Conservation (phyloP, 139 green algal species). For the Chlamydomonas incerta region DNA sequence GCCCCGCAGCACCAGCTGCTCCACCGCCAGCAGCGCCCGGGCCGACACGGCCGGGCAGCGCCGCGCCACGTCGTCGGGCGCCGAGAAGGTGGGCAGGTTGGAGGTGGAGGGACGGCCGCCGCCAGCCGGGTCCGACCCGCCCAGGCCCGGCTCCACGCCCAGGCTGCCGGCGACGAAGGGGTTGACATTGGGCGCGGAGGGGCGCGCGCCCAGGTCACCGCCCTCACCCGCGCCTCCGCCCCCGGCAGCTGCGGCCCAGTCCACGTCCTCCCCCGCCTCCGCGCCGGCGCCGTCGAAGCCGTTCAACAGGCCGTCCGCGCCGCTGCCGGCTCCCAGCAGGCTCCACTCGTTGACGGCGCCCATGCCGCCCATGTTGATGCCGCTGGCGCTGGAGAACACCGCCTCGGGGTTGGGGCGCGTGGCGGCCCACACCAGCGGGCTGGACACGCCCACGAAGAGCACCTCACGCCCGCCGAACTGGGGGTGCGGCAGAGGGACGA, state of each 20-base stretch:
- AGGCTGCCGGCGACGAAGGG: too few relatives aligned
- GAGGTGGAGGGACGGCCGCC: too few relatives aligned
- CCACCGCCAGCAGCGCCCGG: slow-evolving; percentile 47
- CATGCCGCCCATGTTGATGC: too few relatives aligned
- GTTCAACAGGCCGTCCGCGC: background rate
- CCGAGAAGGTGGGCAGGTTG: background rate
- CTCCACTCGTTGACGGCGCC: too few relatives aligned
- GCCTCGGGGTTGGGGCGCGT: slow-evolving; percentile 46
- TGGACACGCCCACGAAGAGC: slow-evolving; percentile 66
- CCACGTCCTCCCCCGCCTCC: background rate
- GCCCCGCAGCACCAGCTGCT: slow-evolving; percentile 58
- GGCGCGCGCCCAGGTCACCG: background rate
- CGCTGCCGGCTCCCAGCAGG: background rate
- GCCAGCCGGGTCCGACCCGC: too few relatives aligned
- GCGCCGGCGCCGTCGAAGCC: background rate
- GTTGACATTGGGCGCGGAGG: too few relatives aligned
- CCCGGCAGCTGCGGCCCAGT: too few relatives aligned
- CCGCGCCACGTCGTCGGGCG: background rate
- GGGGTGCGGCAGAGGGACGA: too few relatives aligned
- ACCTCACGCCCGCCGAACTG: slow-evolving; percentile 54
- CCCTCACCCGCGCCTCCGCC: background rate
- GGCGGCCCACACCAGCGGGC: slow-evolving; percentile 65
- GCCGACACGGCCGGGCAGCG: slow-evolving; percentile 9
- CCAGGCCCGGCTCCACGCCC: too few relatives aligned
- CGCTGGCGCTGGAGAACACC: background rate